Conservation (phyloP, 2,329 filamentous ascomycete species). For the Diaporthe nobilis region DNA sequence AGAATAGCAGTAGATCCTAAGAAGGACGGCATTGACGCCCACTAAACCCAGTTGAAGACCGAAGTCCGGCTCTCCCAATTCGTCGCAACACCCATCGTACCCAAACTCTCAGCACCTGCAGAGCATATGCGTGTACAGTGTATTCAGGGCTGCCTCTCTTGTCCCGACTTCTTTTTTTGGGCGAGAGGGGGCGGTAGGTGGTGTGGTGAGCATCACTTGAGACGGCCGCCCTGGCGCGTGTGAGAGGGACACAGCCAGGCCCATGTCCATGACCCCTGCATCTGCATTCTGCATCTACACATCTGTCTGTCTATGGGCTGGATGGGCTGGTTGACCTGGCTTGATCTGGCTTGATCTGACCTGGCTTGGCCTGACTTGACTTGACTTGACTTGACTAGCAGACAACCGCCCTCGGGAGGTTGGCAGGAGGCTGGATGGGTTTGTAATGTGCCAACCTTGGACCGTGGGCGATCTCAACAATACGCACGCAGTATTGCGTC, state of each 20-base stretch:
- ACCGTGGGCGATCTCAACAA: not conserved
- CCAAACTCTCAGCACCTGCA: not conserved
- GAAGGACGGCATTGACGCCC: slow-evolving; percentile 5
- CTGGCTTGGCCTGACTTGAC: not conserved
- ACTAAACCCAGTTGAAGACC: slow-evolving; percentile 24
- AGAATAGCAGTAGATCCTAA: slow-evolving; percentile 15
- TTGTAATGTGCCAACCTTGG: slow-evolving; percentile 17
- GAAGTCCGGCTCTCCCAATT: slow-evolving; percentile 26
- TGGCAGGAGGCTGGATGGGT: slow-evolving; percentile 16
- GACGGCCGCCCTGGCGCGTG: slow-evolving; percentile 31
- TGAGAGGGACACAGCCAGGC: slow-evolving; percentile 9
- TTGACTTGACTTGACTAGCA: not conserved
- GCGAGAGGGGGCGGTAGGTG: not conserved
- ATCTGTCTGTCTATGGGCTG: not conserved
- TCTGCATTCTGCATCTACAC: not conserved
- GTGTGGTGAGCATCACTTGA: slow-evolving; percentile 31
- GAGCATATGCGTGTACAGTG: not conserved
- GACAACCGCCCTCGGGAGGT: not conserved
- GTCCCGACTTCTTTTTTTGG: slow-evolving; percentile 1
- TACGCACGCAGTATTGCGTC: slow-evolving; percentile 16
- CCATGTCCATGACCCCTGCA: slow-evolving; percentile 21
- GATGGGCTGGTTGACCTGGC: not conserved
- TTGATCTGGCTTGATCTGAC: not conserved
- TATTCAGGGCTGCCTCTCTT: not conserved
- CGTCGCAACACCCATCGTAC: not conserved